These are phyloP conservation scores for Phlebopus sp. DNA, from an alignment of 1,284 basidiomycete species.

Conservation along the genomic window DNA sequence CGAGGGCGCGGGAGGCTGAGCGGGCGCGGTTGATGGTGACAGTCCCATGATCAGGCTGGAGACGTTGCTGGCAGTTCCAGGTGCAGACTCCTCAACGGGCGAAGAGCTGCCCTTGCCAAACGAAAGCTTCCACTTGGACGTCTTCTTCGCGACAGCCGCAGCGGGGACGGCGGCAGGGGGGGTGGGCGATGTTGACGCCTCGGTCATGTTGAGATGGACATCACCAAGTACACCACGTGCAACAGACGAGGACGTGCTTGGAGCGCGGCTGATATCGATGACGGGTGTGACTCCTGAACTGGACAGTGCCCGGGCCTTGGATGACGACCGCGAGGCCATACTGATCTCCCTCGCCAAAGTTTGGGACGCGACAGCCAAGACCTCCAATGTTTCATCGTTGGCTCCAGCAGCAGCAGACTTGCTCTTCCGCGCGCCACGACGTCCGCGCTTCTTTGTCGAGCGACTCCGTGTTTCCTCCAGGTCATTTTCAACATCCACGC, in stretches of 20 bases:
- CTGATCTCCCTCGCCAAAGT: slow-evolving; percentile 82
- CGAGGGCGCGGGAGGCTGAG: slow-evolving; percentile 10
- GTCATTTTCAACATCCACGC: slow-evolving; percentile 31
- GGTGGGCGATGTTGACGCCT: slow-evolving; percentile 9
- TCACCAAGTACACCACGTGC: slow-evolving; percentile 13
- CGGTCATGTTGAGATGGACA: slow-evolving; percentile 1
- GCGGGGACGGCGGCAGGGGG: slow-evolving; percentile 1
- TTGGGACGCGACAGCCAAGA: slow-evolving; percentile 78
- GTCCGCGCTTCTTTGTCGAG: slow-evolving; percentile 72
- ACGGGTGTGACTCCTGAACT: slow-evolving; percentile 14
- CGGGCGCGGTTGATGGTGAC: slow-evolving; percentile 17
- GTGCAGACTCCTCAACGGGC: slow-evolving; percentile 43
- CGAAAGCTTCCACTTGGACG: slow-evolving; percentile 75
- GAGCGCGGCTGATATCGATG: slow-evolving; percentile 24
- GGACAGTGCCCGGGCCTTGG: slow-evolving; percentile 4
- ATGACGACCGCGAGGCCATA: slow-evolving; percentile 41
- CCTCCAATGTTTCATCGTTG: slow-evolving; percentile 58
- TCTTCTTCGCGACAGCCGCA: slow-evolving; percentile 52
- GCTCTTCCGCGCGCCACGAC: slow-evolving; percentile 72
- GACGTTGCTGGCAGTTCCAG: slow-evolving; percentile 62
- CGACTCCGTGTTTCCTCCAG: slow-evolving; percentile 40
- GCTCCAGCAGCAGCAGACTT: slow-evolving; percentile 36
- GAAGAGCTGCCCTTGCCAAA: slow-evolving; percentile 57
- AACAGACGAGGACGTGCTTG: slow-evolving; percentile 26
- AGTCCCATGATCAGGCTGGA: slow-evolving; percentile 64